Percentiles rank a stretch among this genome's conserved stretches.
Evolutionary conservation across 2,329 filamentous ascomycete genomes (phyloP).

Genomic region (Fusarium keratoplasticum): DNA sequence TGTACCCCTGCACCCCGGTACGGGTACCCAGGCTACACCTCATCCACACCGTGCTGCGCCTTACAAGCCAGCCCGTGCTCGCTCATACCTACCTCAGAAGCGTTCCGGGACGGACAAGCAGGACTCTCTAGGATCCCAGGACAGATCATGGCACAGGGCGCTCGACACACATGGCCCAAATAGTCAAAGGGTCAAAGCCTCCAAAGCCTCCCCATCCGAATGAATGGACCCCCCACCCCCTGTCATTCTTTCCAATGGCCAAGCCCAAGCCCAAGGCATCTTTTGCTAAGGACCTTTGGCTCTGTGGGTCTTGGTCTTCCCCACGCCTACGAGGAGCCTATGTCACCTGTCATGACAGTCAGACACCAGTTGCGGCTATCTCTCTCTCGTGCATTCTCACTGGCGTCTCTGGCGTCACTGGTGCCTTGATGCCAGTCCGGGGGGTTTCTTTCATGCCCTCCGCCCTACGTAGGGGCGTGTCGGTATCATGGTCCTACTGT

Average conservation of each 20-base stretch:
- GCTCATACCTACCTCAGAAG: conserved; percentile 30
- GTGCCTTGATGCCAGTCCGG: conserved; percentile 44
- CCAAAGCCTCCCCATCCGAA: conserved; percentile 31
- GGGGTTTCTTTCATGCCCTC: conserved; percentile 16
- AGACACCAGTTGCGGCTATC: conserved; percentile 47
- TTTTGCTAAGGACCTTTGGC: conserved; percentile 34
- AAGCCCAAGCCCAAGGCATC: conserved; percentile 41
- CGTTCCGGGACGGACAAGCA: conserved; percentile 22
- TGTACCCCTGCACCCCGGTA: conserved; percentile 29
- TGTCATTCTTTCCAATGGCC: not conserved
- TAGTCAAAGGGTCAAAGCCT: conserved; percentile 30
- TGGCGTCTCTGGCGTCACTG: conserved; percentile 46
- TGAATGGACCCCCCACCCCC: conserved; percentile 15
- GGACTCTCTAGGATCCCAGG: conserved; percentile 22
- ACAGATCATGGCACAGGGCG: conserved; percentile 30
- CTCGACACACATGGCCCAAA: conserved; percentile 32
- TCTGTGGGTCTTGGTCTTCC: conserved; percentile 41
- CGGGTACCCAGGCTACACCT: conserved; percentile 35
- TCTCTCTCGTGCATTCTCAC: conserved; percentile 41
- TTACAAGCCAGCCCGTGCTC: conserved; percentile 37
- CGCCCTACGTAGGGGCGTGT: conserved; percentile 34
- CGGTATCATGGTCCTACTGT: conserved; percentile 30
- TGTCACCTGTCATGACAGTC: conserved; percentile 49
- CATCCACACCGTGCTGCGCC: conserved; percentile 43
- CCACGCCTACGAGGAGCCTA: conserved; percentile 46